Percentiles rank a stretch among this genome's conserved stretches.
These are phyloP conservation scores for Leccinum variicolor DNA, from an alignment of 768 basidiomycete species.

Conservation along the genomic window DNA sequence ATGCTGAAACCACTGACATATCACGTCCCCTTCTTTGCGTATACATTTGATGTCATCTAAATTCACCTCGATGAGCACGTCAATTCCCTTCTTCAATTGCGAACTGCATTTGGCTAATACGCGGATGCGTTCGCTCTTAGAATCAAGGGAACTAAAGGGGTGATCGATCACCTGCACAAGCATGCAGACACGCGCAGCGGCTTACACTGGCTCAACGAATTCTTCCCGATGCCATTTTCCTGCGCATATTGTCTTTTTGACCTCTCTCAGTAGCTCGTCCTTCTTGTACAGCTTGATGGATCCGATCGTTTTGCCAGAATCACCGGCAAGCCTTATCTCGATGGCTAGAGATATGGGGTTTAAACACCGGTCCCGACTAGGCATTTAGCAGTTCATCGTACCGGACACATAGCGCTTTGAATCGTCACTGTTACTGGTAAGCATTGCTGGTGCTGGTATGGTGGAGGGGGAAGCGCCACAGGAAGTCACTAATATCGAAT, in stretches of 20 bases:
- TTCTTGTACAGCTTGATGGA: background rate
- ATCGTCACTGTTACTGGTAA: no score
- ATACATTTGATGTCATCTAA: background rate
- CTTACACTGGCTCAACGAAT: background rate
- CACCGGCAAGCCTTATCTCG: no score
- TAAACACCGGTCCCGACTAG: no score
- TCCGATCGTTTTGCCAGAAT: background rate
- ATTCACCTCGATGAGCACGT: background rate
- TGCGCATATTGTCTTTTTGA: background rate
- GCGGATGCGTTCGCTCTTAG: background rate
- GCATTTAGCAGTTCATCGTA: no score
- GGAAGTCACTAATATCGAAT: background rate
- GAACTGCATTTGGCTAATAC: background rate
- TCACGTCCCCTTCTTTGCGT: background rate
- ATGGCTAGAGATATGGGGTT: no score
- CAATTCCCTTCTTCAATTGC: background rate
- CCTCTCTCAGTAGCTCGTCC: background rate
- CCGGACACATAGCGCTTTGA: no score
- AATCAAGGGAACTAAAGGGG: background rate
- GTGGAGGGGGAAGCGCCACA: background rate
- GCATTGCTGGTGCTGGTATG: background rate
- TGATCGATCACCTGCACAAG: background rate
- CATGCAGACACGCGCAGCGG: background rate
- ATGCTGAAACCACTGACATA: background rate
- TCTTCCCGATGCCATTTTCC: background rate